Percentiles rank a stretch among this genome's conserved stretches.
phyloP scores from a whole-genome alignment of 148 eudicot species.

The Bassia scoparia region DNA sequence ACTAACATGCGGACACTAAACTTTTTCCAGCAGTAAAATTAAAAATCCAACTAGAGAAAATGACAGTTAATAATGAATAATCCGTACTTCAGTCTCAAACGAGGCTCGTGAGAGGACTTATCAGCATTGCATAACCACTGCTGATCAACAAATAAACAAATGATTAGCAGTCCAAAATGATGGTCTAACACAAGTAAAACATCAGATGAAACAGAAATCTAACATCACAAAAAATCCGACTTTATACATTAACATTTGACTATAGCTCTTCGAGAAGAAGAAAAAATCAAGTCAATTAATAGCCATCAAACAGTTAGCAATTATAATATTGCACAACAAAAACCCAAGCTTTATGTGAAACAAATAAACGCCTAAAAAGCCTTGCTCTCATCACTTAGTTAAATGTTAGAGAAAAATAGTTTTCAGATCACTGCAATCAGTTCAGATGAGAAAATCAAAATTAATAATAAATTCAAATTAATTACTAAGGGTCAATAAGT shows the following conservation, averaged over 20 bases:
- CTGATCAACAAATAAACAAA: constrained; percentile 20
- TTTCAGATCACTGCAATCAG: background rate
- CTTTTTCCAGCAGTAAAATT: background rate
- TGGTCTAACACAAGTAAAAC: background rate
- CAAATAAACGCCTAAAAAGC: background rate
- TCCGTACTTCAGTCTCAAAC: constrained; percentile 82
- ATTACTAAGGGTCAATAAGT: background rate
- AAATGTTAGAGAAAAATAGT: background rate
- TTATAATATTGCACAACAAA: background rate
- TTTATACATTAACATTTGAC: background rate
- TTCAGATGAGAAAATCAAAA: too few species aligned
- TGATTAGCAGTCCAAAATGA: constrained; percentile 11
- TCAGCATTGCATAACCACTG: constrained; percentile 99
- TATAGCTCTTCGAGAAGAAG: too few species aligned
- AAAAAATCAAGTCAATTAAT: too few species aligned
- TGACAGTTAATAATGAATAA: background rate
- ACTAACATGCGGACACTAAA: too few species aligned
- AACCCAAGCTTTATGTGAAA: background rate
- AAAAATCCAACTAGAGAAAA: background rate
- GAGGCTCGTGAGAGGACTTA: constrained; percentile 92
- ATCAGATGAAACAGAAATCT: constrained; percentile 1
- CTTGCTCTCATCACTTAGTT: background rate
- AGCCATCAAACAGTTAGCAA: too few species aligned
- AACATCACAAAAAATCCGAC: background rate
- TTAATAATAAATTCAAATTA: too few species aligned